Percentiles rank a stretch among this genome's conserved stretches.
phyloP scores from a whole-genome alignment of 2,329 filamentous ascomycete genomes.

The Arthroderma sp. region DNA sequence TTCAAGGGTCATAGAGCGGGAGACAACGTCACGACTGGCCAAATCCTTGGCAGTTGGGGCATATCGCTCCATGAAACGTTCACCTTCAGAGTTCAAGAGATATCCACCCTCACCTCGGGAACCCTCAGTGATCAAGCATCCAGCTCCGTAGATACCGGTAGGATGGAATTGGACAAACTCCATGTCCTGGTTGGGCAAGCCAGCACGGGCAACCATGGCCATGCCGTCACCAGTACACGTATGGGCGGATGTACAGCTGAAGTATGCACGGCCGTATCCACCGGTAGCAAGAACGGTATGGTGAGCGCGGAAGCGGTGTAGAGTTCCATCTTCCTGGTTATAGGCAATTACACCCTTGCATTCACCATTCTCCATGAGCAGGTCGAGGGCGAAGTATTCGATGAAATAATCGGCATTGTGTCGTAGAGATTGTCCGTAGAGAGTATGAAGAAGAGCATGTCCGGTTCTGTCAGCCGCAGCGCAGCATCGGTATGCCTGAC shows the following conservation, averaged over 20 bases:
- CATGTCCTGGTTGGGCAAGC: slow-evolving; percentile 96
- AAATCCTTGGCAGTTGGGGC: slow-evolving; percentile 97
- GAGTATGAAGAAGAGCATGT: slow-evolving; percentile 92
- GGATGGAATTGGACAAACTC: slow-evolving; percentile 99
- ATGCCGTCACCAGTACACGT: slow-evolving; percentile 98
- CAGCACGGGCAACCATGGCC: slow-evolving; percentile 97
- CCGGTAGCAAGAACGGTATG: slow-evolving; percentile 95
- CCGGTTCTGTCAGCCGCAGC: slow-evolving; percentile 93
- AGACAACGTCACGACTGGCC: slow-evolving; percentile 89
- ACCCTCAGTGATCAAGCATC: slow-evolving; percentile 94
- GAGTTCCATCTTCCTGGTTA: slow-evolving; percentile 96
- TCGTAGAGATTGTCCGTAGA: slow-evolving; percentile 90
- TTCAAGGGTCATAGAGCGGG: slow-evolving; percentile 95
- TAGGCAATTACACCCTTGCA: slow-evolving; percentile 95
- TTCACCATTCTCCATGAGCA: slow-evolving; percentile 95
- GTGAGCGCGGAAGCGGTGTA: slow-evolving; percentile 92
- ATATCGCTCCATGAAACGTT: slow-evolving; percentile 99
- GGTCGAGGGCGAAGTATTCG: slow-evolving; percentile 92
- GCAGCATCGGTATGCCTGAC: slow-evolving; percentile 94
- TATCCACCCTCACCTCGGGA: slow-evolving; percentile 97
- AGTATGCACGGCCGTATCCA: slow-evolving; percentile 96
- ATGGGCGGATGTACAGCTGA: slow-evolving; percentile 94
- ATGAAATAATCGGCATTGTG: slow-evolving; percentile 99
- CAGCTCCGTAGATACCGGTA: slow-evolving; percentile 96
- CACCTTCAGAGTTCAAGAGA: slow-evolving; percentile 91